Conservation (phyloP, 2,329 filamentous ascomycete species). For the Colletotrichum aenigma region DNA sequence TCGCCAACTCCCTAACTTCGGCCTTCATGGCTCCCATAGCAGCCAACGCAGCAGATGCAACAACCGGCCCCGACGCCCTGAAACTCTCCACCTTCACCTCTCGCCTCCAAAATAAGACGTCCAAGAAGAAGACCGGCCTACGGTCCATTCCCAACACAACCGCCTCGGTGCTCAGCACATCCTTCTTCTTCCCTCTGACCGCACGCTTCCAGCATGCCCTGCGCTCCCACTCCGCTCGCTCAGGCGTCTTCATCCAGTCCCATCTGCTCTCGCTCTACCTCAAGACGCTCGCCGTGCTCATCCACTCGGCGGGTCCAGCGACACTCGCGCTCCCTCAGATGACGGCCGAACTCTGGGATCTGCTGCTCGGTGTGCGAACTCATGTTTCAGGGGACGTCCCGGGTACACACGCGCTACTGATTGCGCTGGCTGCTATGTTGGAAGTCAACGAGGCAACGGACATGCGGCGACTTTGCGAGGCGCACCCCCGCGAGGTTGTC, state of each 20-base stretch:
- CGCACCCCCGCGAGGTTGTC: constrained; percentile 76
- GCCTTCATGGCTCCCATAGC: constrained; percentile 83
- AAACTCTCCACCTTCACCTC: constrained; percentile 91
- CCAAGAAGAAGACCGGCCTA: constrained; percentile 39
- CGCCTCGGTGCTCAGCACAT: constrained; percentile 73
- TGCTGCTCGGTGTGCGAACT: constrained; percentile 75
- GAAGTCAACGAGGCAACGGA: constrained; percentile 71
- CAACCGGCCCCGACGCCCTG: constrained; percentile 80
- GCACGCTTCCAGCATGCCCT: constrained; percentile 76
- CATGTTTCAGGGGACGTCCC: constrained; percentile 64
- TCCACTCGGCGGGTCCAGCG: constrained; percentile 83
- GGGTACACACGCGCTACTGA: constrained; percentile 76
- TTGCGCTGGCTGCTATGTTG: constrained; percentile 78
- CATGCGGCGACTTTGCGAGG: constrained; percentile 72
- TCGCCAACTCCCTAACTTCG: constrained; percentile 71
- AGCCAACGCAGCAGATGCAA: constrained; percentile 77
- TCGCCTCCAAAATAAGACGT: constrained; percentile 56
- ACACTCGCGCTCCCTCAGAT: constrained; percentile 78
- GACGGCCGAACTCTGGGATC: constrained; percentile 81
- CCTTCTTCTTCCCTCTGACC: constrained; percentile 87
- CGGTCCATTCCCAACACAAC: constrained; percentile 77
- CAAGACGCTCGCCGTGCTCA: constrained; percentile 82
- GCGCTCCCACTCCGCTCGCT: constrained; percentile 41
- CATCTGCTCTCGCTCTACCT: constrained; percentile 80
- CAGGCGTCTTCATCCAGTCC: constrained; percentile 70